phyloP scores from a whole-genome alignment of 2,329 filamentous ascomycete genomes.

The Diaporthe batatas region DNA sequence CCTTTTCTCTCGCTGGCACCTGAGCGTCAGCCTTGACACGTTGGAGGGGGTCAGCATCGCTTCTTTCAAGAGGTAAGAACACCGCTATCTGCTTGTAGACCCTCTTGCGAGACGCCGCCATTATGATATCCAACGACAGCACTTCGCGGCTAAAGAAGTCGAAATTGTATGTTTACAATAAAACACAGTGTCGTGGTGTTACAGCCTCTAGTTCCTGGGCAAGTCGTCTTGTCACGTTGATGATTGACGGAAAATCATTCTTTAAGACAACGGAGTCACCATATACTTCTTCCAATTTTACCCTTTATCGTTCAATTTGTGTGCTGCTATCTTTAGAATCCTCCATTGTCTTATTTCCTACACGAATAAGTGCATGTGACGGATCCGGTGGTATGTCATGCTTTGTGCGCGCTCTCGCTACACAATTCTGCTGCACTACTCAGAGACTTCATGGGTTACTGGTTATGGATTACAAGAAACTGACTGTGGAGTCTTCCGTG shows the following conservation, averaged over 20 bases:
- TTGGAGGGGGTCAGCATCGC: too few species aligned
- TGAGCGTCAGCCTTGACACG: not conserved
- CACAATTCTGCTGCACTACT: too few species aligned
- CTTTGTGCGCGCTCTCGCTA: not conserved
- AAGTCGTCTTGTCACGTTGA: not conserved
- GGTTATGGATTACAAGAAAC: too few species aligned
- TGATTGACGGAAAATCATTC: not conserved
- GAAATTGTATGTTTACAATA: not conserved
- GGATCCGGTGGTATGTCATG: not conserved
- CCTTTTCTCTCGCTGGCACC: not conserved
- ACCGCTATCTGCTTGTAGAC: constrained; percentile 9
- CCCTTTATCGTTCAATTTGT: not conserved
- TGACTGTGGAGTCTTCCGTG: too few species aligned
- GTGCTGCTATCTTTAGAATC: not conserved
- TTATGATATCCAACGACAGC: not conserved
- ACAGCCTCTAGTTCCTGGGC: too few species aligned
- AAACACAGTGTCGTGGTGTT: not conserved
- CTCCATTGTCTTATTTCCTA: not conserved
- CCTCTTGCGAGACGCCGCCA: not conserved
- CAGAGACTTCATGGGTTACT: too few species aligned
- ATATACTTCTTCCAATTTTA: not conserved
- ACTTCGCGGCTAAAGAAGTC: not conserved
- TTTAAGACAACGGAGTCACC: too few species aligned
- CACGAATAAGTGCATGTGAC: not conserved
- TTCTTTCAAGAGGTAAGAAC: not conserved